These are phyloP conservation scores for Lyophyllum semitale DNA, from an alignment of 768 basidiomycete genomes.

Conservation along the genomic window DNA sequence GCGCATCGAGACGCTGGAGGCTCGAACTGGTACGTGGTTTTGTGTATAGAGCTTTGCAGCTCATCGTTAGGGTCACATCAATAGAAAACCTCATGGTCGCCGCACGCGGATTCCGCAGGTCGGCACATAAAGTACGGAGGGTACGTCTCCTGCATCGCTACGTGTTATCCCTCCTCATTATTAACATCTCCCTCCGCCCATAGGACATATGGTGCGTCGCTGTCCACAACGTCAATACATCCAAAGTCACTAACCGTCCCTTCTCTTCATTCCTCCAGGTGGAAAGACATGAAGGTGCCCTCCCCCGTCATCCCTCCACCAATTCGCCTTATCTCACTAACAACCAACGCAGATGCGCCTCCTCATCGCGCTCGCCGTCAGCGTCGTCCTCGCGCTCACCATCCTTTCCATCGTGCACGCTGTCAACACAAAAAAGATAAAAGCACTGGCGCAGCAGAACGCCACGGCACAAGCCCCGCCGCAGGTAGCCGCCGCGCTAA, in stretches of 20 bases:
- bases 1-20: conserved; percentile 85
- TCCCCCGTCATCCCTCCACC: conserved; percentile 5
- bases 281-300: conserved; percentile 94
- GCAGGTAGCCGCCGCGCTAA: too few relatives aligned
- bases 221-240: too few relatives aligned
- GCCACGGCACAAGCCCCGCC: not conserved
- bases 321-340: conserved; percentile 1
- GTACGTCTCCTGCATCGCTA: conserved; percentile 44
- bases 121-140: conserved; percentile 95
- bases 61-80: not conserved
- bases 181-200: not conserved
- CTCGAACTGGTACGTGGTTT: conserved; percentile 87
- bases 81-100: conserved; percentile 93
- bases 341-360: conserved; percentile 78
- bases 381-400: conserved; percentile 89
- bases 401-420: conserved; percentile 92
- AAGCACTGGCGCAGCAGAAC: not conserved
- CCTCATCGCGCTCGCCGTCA: conserved; percentile 87
- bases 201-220: conserved; percentile 90
- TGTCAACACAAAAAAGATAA: not conserved
- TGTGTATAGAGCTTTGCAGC: not conserved
- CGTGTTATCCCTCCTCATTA: not conserved
- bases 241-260: not conserved
- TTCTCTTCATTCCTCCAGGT: conserved; percentile 48
- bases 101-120: conserved; percentile 94